Evolutionary conservation across 2,329 filamentous ascomycete species (phyloP).

Genomic region (Fusarium ramigenum): DNA sequence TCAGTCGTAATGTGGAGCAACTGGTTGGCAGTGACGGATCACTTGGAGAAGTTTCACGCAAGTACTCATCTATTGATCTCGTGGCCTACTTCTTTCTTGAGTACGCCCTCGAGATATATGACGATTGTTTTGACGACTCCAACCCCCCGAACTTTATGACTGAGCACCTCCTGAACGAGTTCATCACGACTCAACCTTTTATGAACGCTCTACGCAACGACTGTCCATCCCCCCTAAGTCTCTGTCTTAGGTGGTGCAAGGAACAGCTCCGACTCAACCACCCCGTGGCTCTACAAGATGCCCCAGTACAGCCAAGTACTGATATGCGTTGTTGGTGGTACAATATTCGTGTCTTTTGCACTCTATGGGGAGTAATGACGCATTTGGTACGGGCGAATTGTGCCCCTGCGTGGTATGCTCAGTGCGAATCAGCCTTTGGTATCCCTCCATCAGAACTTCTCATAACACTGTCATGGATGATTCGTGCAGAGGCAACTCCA

Average conservation of each 20-base stretch:
- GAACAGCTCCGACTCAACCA: conserved; percentile 25
- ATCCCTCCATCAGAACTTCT: conserved; percentile 41
- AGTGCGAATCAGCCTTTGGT: conserved; percentile 38
- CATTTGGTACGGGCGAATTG: conserved; percentile 13
- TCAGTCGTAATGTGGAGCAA: conserved; percentile 10
- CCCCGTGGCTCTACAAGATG: conserved; percentile 22
- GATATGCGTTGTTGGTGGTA: conserved; percentile 31
- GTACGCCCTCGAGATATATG: conserved; percentile 34
- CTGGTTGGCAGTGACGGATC: conserved; percentile 13
- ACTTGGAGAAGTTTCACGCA: conserved; percentile 16
- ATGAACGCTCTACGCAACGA: conserved; percentile 1
- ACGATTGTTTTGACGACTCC: conserved; percentile 10
- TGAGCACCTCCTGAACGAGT: conserved; percentile 33
- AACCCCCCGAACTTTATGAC: conserved; percentile 6
- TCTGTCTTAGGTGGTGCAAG: conserved; percentile 36
- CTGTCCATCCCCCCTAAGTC: conserved; percentile 13
- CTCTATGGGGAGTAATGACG: conserved; percentile 37
- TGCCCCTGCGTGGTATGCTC: conserved; percentile 32
- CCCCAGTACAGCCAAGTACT: conserved; percentile 12
- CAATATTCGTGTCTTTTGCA: conserved; percentile 39
- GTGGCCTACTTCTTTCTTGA: conserved; percentile 35
- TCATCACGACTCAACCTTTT: conserved; percentile 35
- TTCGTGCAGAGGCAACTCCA: conserved; percentile 20
- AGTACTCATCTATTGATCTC: conserved; percentile 33
- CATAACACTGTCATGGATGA: conserved; percentile 39